Base-by-base conservation (phyloP, 2,329 filamentous ascomycete genomes). In the Pochonia chlamydosporia region DNA sequence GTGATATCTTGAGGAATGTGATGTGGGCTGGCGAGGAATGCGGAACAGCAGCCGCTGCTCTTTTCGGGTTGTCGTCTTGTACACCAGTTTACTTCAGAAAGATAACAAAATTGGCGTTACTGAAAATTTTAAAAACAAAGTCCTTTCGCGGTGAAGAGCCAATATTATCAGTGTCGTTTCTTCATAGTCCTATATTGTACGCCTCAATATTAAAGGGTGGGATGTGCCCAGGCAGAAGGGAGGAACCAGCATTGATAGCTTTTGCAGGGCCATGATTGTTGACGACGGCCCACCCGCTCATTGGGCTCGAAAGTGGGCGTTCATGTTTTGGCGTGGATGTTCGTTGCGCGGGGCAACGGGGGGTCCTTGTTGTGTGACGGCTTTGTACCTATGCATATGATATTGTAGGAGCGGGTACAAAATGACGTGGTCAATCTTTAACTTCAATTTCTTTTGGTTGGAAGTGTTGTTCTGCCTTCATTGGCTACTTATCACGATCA, bases 41-140 rank as follows among this genome's bases (percentile, higher is more conserved):
- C 62, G 61, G 64, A n/a, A 57, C 58, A 49, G 59, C 59, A 21
- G 55, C 60, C 63, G 61, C 63, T 55, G 50, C 56, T 58, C 56
- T 55, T 30, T 46, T 56, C 40, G n/a, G 41, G 30, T 3, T n/a
- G n/a, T n/a, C 5, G 10, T 13, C 9, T 24, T n/a, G 21, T 25
- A 9, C 35, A 20, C 18, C 9, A 13, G 18, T 35, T n/a, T n/a
- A n/a, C n/a, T n/a, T n/a, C n/a, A n/a, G n/a, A n/a, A n/a, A n/a
- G n/a, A n/a, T n/a, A n/a, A n/a, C n/a, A n/a, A n/a, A n/a, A n/a
- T n/a, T n/a, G n/a, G n/a, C n/a, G n/a, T n/a, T n/a, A n/a, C n/a
- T n/a, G 31, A 14, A 24, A 14, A 18, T 18, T 35, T 18, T 30
- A n/a, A 20, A 33, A 7, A 43, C 18, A 30, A 28, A 20, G 20